A percentile compares a stretch with the other conserved stretches of the same genome.
phyloP scores from a whole-genome alignment of 2,329 filamentous ascomycete genomes.

The Monosporascus sp. region DNA sequence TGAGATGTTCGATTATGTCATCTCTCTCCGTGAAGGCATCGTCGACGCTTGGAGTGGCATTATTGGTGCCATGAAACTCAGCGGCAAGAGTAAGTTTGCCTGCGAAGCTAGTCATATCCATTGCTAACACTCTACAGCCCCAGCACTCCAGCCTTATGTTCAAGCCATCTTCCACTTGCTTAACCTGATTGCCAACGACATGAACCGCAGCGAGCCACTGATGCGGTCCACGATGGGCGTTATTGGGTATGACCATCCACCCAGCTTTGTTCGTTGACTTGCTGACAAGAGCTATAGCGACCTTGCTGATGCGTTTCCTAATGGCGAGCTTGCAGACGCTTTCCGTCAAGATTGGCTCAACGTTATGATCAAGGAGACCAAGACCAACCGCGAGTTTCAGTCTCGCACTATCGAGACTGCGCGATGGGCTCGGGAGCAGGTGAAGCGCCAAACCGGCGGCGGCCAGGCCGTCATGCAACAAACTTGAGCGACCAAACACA shows the following conservation, averaged over 20 bases:
- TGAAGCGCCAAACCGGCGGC: conserved; percentile 79
- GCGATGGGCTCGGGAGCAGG: conserved; percentile 94
- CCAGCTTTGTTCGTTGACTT: conserved; percentile 5
- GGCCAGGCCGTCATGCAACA: conserved; percentile 47
- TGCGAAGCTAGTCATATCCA: background rate
- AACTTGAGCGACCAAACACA: conserved; percentile 30
- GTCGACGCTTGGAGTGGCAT: conserved; percentile 99
- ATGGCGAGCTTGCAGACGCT: conserved; percentile 75
- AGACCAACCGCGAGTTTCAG: conserved; percentile 81
- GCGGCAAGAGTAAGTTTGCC: conserved; percentile 61
- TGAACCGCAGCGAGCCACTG: conserved; percentile 84
- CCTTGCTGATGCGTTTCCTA: conserved; percentile 87
- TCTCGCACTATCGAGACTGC: conserved; percentile 87
- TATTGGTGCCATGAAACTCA: conserved; percentile 86
- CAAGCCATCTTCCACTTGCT: conserved; percentile 84
- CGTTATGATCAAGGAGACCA: conserved; percentile 84
- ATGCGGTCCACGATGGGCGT: conserved; percentile 96
- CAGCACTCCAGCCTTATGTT: conserved; percentile 71
- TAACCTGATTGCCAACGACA: conserved; percentile 72
- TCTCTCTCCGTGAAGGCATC: conserved; percentile 91
- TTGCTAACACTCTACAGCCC: conserved; percentile 45
- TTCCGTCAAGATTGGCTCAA: conserved; percentile 93
- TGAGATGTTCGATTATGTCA: conserved; percentile 95
- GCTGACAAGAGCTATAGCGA: conserved; percentile 59
- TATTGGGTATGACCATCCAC: conserved; percentile 65